phyloP scores from a whole-genome alignment of 345 rosid species.

The Iberis pinnata region DNA sequence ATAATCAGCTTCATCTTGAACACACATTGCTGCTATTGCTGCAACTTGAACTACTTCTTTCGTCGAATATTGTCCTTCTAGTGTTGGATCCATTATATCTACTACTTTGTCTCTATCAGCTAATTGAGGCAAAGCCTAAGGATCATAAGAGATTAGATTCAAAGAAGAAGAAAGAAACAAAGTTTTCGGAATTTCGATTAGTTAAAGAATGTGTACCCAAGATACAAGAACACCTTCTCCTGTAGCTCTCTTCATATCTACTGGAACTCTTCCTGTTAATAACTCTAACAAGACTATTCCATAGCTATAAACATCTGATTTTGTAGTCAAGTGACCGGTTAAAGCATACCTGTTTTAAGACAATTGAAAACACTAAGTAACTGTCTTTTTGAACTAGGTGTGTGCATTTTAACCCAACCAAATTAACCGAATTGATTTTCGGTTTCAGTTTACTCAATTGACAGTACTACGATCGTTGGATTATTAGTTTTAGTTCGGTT shows the following conservation, averaged over 20 bases:
- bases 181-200: no score
- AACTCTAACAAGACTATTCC: conserved; percentile 89
- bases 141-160: background rate
- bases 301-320: conserved; percentile 90
- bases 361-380: no score
- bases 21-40: conserved; percentile 96
- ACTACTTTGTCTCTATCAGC: conserved; percentile 79
- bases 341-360: conserved; percentile 75
- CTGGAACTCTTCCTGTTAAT: conserved; percentile 83
- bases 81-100: conserved; percentile 77
- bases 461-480: no score
- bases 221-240: conserved; percentile 85
- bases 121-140: conserved; percentile 65
- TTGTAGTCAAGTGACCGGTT: conserved; percentile 88
- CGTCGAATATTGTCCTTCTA: conserved; percentile 70
- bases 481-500: no score
- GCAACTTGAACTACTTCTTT: conserved; percentile 89
- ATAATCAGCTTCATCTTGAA: conserved; percentile 83
- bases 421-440: no score
- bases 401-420: no score
- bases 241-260: conserved; percentile 70
- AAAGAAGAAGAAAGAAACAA: background rate
- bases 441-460: no score
- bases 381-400: no score
- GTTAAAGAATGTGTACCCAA: conserved; percentile 43